Evolutionary conservation across 139 green algal species (phyloP).

Genomic region (Spirogloea muscicola): DNA sequence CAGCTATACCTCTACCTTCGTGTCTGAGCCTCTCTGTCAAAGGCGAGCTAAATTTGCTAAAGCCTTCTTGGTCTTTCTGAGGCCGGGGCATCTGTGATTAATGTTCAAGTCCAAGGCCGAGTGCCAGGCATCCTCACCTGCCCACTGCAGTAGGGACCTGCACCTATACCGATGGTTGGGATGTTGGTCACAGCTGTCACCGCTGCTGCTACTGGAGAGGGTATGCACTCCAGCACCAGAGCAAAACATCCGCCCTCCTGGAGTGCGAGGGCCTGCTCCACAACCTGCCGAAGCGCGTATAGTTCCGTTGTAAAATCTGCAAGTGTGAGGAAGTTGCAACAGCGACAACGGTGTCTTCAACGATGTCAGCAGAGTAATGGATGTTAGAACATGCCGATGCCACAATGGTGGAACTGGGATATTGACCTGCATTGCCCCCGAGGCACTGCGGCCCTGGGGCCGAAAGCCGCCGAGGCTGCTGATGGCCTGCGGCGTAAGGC

Average conservation of each 20-base stretch:
- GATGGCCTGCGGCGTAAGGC: constrained; percentile 87
- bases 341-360: not conserved
- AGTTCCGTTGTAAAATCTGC: not conserved
- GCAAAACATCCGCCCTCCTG: constrained; percentile 88
- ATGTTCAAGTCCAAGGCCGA: no score
- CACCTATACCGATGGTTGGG: constrained; percentile 97
- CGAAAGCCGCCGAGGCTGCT: constrained; percentile 83
- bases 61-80: no score
- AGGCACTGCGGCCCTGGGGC: constrained; percentile 70
- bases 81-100: no score
- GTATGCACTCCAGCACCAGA: constrained; percentile 95
- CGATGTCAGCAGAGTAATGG: no score
- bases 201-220: constrained; percentile 76
- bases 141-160: constrained; percentile 71
- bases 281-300: constrained; percentile 1
- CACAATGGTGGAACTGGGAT: no score
- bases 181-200: constrained; percentile 77
- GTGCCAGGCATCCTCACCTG: no score
- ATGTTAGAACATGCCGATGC: no score
- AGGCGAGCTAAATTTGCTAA: no score
- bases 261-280: constrained; percentile 61
- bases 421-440: constrained; percentile 67
- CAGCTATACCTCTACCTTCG: no score
- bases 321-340: not conserved
- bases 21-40: no score